Evolutionary conservation across 345 rosid genomes (phyloP).

Genomic region (Eucalyptus coolabah): DNA sequence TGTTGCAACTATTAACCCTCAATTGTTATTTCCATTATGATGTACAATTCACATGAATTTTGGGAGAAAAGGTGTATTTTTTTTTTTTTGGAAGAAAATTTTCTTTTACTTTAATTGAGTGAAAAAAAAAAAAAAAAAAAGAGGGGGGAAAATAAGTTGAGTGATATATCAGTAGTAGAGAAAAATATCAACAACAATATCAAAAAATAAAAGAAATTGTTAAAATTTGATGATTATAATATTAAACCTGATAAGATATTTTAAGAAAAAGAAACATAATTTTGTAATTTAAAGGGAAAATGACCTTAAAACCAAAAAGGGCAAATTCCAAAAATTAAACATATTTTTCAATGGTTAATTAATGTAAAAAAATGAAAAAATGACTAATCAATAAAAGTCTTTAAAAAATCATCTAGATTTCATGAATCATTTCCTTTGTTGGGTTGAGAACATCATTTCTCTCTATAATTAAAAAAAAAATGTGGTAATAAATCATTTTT

Average conservation of each 20-base stretch:
- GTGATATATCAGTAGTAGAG: not conserved
- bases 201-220: not conserved
- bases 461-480: not conserved
- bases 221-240: not conserved
- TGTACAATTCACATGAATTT: not conserved
- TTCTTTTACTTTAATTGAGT: not conserved
- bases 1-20: not conserved
- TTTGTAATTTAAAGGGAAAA: not conserved
- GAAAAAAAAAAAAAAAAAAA: accelerated
- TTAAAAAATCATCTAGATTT: not conserved
- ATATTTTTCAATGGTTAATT: not conserved
- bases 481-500: not conserved
- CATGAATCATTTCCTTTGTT: not conserved
- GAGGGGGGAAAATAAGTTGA: not conserved
- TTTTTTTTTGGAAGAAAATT: not conserved
- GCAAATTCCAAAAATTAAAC: not conserved
- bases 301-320: not conserved
- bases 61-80: not conserved
- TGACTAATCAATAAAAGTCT: accelerated
- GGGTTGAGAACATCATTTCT: not conserved
- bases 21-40: not conserved
- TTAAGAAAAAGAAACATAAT: not conserved
- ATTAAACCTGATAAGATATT: not conserved
- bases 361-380: not conserved
- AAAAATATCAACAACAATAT: not conserved